Base-by-base conservation (phyloP, 805 yeast genomes). In the Cyberlindnera misumaiensis region DNA sequence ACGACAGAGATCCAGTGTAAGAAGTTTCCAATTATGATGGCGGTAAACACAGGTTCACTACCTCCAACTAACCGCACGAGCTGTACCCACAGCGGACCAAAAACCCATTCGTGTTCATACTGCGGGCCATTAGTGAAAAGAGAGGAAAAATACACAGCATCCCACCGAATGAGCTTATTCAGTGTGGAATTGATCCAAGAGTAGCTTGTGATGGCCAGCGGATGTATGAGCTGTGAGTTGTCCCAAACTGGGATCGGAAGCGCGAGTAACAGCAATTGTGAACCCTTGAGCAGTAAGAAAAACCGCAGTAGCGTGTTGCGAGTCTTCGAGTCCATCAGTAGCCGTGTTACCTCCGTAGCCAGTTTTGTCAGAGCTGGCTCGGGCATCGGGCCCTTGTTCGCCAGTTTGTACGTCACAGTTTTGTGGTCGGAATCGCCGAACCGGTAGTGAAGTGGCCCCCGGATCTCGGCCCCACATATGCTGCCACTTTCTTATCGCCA, bases 21-120 rank as follows among this genome's bases (percentile, higher is more conserved):
- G 0, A 65, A 3, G 43, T 82, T 79, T 17, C 80, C 66, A 1
- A 80, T 28, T 0, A 70, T 11, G 1, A 80, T 55, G 1, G 79
- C 77, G 3, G 69, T 46, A 6, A 72, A 15, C 12, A 33, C 22
- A 11, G 35, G 35, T 24, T 28, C 25, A 4, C 45, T 32, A 20
- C 39, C 11, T 28, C 45, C 7, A 45, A 32, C 48, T 3, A n/a
- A 25, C 7, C 30, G 55, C 4, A 82, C 59, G 4, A 79, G 33
- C 17, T 73, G 53, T 65, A 81, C 70, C 95, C 96, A 90, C 2
- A 76, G 53, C 10, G 83, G 83, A 20, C 94, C 78, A 56, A 86
- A 90, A 4, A 94, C 97, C 70, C 76, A 83, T 60, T 88, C 95
- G 57, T 90, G 96, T 59, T 90, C 97, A 59, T 68, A 89, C n/a